Evolutionary conservation across 345 rosid genomes (phyloP), one percentile per base, ranked within the genome.

Genomic region (Microcos paniculata): DNA sequence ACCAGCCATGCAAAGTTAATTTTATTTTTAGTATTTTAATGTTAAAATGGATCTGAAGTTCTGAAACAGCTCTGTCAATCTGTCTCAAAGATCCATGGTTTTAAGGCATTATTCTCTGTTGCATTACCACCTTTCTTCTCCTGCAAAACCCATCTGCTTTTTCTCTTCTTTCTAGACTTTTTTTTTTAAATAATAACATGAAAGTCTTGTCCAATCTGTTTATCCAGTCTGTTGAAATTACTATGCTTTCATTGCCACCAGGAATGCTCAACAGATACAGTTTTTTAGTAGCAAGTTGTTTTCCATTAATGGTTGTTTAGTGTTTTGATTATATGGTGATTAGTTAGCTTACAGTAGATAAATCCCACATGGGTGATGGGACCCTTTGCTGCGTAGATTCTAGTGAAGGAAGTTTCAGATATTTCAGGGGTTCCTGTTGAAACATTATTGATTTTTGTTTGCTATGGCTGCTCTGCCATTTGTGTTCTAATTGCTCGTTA

Each of bases 61-160:
- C 64, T 42, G 65, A 56, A 72, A 40, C 26, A 30, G 43, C 53
- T 51, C 78, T 65, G 78, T 26, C 35, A 63, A 51, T 69, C 19
- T 38, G 10, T 75, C 33, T 23, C 70, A 49, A 74, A 75, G 68
- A 79, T 84, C 79, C 76, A 81, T 70, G 80, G 74, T 82, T 71
- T 79, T 62, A 61, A 52, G 74, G 56, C 76, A 70, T 77, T 75
- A 42, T 74, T 78, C 73, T 55, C 76, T 61, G 77, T 80, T 70
- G 4, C 63, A 70, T 59, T 43, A 31, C 16, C n/a, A 35, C n/a
- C 76, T 70, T 58, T 76, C 74, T 84, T 30, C 30, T 33, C 52
- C 18, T 33, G 62, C 72, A 79, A 73, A 74, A 61, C 77, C 79
- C 74, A 73, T 81, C 66, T 78, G 80, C 74, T 70, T 70, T 74